These are phyloP conservation scores for Penicillium lagena DNA, from an alignment of 495 filamentous ascomycete species.

Conservation along the genomic window DNA sequence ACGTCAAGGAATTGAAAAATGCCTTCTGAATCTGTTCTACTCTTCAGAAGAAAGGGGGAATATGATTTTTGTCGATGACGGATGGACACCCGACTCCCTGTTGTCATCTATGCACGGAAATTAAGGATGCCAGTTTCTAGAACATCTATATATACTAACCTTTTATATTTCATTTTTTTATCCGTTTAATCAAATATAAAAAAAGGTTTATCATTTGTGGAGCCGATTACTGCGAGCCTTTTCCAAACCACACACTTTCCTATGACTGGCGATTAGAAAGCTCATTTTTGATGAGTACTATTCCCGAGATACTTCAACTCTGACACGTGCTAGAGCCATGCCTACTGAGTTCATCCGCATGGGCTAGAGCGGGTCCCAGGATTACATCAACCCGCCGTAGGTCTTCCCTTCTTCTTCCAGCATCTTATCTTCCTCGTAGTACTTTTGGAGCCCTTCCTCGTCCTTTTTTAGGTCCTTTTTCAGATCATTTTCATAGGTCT, in stretches of 20 bases:
- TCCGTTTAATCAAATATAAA: neutral
- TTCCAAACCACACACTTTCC: too few species aligned
- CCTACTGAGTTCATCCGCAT: too few species aligned
- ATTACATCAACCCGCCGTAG: neutral
- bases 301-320: too few species aligned
- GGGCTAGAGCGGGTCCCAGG: too few species aligned
- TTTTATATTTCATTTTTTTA: too few species aligned
- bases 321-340: too few species aligned
- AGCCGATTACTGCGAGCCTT: neutral
- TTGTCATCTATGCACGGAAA: conserved; percentile 19
- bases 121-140: neutral
- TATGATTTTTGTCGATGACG: conserved; percentile 10
- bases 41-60: conserved; percentile 1
- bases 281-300: too few species aligned
- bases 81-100: conserved; percentile 19
- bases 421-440: neutral
- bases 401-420: neutral
- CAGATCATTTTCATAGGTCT: too few species aligned
- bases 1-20: conserved; percentile 19
- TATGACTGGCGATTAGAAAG: too few species aligned
- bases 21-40: conserved; percentile 23
- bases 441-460: neutral
- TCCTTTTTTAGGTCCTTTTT: neutral
- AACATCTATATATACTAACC: too few species aligned
- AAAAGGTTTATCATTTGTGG: too few species aligned